Conservation (phyloP, 1,284 basidiomycete species). For the Leccinum angustisporum region DNA sequence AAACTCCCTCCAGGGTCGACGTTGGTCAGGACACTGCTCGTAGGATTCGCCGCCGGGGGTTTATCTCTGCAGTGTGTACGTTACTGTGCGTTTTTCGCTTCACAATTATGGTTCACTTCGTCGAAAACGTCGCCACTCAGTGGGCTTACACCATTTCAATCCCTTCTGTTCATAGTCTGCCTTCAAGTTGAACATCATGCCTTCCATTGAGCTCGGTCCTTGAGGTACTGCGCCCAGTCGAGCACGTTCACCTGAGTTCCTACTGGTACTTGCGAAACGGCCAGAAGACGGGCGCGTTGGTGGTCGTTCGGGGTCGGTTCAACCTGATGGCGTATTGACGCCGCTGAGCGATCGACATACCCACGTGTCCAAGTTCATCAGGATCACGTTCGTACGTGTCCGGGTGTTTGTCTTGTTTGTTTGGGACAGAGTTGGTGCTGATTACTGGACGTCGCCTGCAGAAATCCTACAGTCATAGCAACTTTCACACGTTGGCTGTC, state of each 20-base stretch:
- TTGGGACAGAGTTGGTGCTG: conserved; percentile 5
- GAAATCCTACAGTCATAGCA: conserved; percentile 83
- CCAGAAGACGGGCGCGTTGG: conserved; percentile 68
- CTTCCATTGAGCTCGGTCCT: conserved; percentile 79
- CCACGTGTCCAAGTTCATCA: conserved; percentile 79
- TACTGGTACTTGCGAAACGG: conserved; percentile 39
- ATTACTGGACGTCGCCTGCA: conserved; percentile 33
- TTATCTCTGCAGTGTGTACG: too few relatives aligned
- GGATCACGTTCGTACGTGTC: conserved; percentile 78
- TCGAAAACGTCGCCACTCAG: too few relatives aligned
- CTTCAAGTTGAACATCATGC: conserved; percentile 36
- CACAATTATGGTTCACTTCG: too few relatives aligned
- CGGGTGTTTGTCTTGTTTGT: conserved; percentile 1
- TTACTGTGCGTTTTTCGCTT: too few relatives aligned
- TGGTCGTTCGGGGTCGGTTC: conserved; percentile 82
- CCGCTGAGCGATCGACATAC: conserved; percentile 63
- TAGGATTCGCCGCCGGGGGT: too few relatives aligned
- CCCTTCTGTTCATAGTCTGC: too few relatives aligned
- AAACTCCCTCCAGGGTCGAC: too few relatives aligned
- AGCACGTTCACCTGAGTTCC: conserved; percentile 23
- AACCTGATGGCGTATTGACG: conserved; percentile 79
- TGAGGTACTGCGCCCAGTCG: conserved; percentile 73
- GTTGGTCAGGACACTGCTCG: too few relatives aligned
- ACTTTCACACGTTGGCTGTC: conserved; percentile 80
- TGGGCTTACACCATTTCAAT: too few relatives aligned